A percentile compares a stretch with the other conserved stretches of the same genome.
phyloP scores from a whole-genome alignment of 768 basidiomycete species.

The Suillus clintonianus region DNA sequence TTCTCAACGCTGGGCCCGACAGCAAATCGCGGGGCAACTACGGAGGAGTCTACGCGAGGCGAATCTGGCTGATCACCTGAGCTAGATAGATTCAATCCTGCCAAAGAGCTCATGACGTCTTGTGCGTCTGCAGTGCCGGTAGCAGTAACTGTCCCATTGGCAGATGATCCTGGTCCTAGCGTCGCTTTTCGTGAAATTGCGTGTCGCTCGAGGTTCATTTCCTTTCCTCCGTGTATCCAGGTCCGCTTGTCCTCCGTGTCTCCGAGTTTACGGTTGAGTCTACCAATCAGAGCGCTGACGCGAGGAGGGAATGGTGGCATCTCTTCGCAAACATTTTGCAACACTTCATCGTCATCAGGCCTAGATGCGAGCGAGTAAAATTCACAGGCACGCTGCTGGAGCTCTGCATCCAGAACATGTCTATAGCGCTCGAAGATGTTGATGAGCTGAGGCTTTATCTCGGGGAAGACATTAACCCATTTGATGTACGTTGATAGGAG shows the following conservation, averaged over 20 bases:
- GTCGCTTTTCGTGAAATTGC: constrained; percentile 54
- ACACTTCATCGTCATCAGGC: constrained; percentile 86
- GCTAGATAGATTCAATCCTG: constrained; percentile 74
- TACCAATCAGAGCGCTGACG: constrained; percentile 84
- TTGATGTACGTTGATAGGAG: constrained; percentile 98
- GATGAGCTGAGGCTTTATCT: constrained; percentile 92
- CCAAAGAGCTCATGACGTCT: constrained; percentile 73
- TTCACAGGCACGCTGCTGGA: constrained; percentile 98
- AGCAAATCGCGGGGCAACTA: constrained; percentile 57
- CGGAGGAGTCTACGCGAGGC: constrained; percentile 23
- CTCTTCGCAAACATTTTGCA: constrained; percentile 96
- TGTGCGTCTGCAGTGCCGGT: constrained; percentile 40
- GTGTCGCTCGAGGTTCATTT: constrained; percentile 81
- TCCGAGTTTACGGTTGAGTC: constrained; percentile 86
- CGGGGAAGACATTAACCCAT: constrained; percentile 99
- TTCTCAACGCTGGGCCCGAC: constrained; percentile 76
- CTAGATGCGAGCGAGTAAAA: constrained; percentile 86
- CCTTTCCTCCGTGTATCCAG: constrained; percentile 95
- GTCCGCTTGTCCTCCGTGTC: constrained; percentile 95
- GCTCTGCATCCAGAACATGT: constrained; percentile 95
- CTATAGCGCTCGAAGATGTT: constrained; percentile 96
- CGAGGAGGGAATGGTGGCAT: constrained; percentile 99
- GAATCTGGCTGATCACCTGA: constrained; percentile 19
- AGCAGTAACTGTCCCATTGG: constrained; percentile 37
- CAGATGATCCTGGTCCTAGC: constrained; percentile 30